Base-by-base conservation (phyloP, 106 monocot genomes). In the Agapanthus africanus region DNA sequence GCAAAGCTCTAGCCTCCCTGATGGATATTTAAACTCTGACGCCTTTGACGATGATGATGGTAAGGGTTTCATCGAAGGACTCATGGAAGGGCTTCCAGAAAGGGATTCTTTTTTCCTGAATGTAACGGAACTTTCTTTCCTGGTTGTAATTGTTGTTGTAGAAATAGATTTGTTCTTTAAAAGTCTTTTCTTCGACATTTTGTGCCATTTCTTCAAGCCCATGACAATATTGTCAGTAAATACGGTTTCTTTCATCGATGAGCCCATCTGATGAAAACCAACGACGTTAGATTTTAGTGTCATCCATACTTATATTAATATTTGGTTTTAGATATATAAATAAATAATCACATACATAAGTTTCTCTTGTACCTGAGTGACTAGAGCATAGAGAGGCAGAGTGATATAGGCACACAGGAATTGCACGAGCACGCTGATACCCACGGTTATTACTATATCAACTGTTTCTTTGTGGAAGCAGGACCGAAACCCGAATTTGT, bases 311-410 rank as follows among this genome's bases (percentile, higher is more conserved):
- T 2, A 26, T 41, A 40, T 4, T 13, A 6, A 26, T 33, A 47
- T 41, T 46, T 2, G 33, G 46, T 10, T 27, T 8, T 42, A 42
- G 7, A 42, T 40, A 25, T 4, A 14, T 15, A 41, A 14, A 1
- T 25, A 1, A 23, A 47, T 49, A 6, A 42, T 16, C 7, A 44
- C 32, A 68, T 6, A 19, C 39, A 32, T 46, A 8, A 15, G 33
- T 18, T 15, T 9, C 4, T 19, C 15, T 32, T 7, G 7, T 42
- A 80, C 87, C 87, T 81, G 83, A 26, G 78, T 54, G 31, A 88
- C 87, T 0, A 83, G 70, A 7, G 77, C 80, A 67, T 83, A 83
- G 0, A 88, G 70, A 46, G 87, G 87, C 7, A 88, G 76, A 21
- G 78, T 88, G 1, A 78, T 37, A 63, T 88, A 88, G 0, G 80